Conservation (phyloP, 129 eudicot genomes). For the Flaveria sonorensis region DNA sequence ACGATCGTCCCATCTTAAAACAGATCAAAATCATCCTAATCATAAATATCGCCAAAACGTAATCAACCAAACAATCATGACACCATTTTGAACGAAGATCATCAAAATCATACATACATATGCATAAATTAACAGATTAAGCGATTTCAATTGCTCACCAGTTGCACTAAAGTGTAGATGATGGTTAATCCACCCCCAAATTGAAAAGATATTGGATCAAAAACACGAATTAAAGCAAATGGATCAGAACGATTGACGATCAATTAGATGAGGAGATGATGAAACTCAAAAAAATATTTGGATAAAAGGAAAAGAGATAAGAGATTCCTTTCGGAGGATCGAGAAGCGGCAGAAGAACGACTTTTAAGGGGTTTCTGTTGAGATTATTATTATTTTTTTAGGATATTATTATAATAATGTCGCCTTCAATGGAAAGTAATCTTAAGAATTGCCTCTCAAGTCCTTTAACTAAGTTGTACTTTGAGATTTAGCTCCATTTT, state of each 20-base stretch:
- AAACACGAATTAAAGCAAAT: slow-evolving; percentile 10
- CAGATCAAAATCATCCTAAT: slow-evolving; percentile 1
- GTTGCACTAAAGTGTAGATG: slow-evolving; percentile 16
- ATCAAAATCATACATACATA: slow-evolving; percentile 3
- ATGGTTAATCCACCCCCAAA: not conserved
- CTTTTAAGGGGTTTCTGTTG: slow-evolving; percentile 31
- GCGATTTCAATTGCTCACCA: slow-evolving; percentile 33
- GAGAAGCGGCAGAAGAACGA: slow-evolving; percentile 31
- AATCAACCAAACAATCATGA: slow-evolving; percentile 1
- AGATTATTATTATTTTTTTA: not conserved
- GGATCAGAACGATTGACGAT: slow-evolving; percentile 19
- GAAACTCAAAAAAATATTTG: slow-evolving; percentile 9
- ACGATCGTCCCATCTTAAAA: slow-evolving; percentile 7
- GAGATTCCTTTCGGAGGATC: slow-evolving; percentile 33
- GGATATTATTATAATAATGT: slow-evolving; percentile 6
- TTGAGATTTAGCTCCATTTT: not conserved
- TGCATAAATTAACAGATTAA: not conserved
- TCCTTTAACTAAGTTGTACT: not conserved
- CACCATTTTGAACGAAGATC: not conserved
- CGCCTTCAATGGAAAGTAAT: not conserved
- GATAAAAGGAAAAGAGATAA: slow-evolving; percentile 33
- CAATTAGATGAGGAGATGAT: not conserved
- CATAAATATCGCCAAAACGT: not conserved
- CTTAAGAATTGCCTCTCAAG: not conserved
- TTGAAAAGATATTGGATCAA: not conserved